Evolutionary conservation across 768 basidiomycete genomes (phyloP), one percentile per base, ranked within the genome.

Genomic region (Psilocybe subaeruginosa): DNA sequence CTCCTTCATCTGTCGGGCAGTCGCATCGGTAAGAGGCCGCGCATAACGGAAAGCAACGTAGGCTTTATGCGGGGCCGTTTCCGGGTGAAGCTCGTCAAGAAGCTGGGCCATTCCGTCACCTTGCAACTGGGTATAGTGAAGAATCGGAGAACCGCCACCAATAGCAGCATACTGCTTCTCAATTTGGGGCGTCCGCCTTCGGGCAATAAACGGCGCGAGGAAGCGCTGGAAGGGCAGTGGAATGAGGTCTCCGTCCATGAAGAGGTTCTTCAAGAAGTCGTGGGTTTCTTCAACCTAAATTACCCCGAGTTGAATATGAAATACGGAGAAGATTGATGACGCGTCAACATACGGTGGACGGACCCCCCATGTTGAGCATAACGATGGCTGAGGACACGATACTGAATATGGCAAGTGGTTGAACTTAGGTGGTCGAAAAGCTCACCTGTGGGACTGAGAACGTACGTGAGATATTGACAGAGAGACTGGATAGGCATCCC

Each of bases 301-400:
- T 43, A 43, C 41, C 41, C 41, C 57, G 63, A 31, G 30, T n/a
- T 39, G 31, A 41, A 43, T 14, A 30, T 50, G 11, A 41, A 41
- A 27, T 50, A 11, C 9, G 19, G 12, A 45, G 19, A 46, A 30
- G n/a, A 50, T 53, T 62, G 62, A 50, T 53, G 54, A 57, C 62
- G 60, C 16, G 48, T 55, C 37, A 39, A 77, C 86, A 68, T 70
- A 95, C 94, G 59, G 94, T 96, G 54, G 92, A 85, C 23, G 97
- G 97, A 1, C 97, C 97, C 47, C 97, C 97, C 97, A 99, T 99
- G 76, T 99, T 99, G 78, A 99, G 80, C 91, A 99, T 92, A 45
- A 99, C 95, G 64, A 99, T 84, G 39, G 92, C 97, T 82, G 51
- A 33, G 48, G 57, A 65, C 35, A 54, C 33, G 58, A 37, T 64